Percentiles rank a stretch among this genome's conserved stretches.
Conservation (phyloP, 2,329 filamentous ascomycete genomes). For the Claviceps sp. region DNA sequence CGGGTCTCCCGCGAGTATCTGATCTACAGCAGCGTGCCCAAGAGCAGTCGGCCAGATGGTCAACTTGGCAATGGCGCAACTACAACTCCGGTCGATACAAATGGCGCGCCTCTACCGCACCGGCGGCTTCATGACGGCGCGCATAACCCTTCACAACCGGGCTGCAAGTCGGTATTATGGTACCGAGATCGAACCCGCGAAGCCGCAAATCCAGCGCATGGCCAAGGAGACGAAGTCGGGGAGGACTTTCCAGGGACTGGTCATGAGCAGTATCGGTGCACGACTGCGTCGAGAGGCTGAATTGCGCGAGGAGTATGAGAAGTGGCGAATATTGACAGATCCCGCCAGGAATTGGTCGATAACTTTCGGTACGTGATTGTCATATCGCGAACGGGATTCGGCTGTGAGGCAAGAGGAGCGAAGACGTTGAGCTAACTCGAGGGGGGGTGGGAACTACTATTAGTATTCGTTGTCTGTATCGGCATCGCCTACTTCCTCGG, state of each 20-base stretch:
- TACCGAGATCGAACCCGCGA: conserved; percentile 24
- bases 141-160: conserved; percentile 8
- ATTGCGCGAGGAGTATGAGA: conserved; percentile 37
- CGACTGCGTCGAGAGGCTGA: conserved; percentile 41
- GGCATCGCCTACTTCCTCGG: conserved; percentile 46
- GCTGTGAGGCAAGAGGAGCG: background rate
- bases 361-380: conserved; percentile 35
- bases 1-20: background rate
- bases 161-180: conserved; percentile 17
- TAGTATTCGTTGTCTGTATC: conserved; percentile 37
- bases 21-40: background rate
- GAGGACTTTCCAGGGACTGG: conserved; percentile 41
- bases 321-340: conserved; percentile 26
- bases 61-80: conserved; percentile 17
- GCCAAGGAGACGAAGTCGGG: conserved; percentile 25
- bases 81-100: conserved; percentile 17
- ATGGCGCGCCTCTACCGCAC: conserved; percentile 13
- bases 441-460: conserved; percentile 19
- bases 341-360: conserved; percentile 35
- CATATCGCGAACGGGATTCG: background rate
- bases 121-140: conserved; percentile 10
- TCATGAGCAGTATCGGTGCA: conserved; percentile 43
- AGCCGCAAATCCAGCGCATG: conserved; percentile 16
- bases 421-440: conserved; percentile 3
- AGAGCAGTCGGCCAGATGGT: conserved; percentile 1